Evolutionary conservation across 768 basidiomycete genomes (phyloP), one percentile per base, ranked within the genome.

Genomic region (Leccinum disarticulatum): DNA sequence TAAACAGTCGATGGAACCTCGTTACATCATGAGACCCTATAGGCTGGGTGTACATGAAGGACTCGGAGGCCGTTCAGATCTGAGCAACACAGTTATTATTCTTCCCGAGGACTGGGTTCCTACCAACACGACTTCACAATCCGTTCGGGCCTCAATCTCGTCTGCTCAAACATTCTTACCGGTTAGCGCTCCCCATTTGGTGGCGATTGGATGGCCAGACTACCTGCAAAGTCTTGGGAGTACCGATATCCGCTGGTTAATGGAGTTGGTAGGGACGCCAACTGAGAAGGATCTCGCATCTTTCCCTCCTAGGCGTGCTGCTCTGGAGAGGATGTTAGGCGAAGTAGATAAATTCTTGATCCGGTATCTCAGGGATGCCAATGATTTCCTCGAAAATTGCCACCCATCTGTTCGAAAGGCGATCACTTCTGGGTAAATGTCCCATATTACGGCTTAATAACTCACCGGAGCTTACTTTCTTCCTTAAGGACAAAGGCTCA

Each of bases 71-170:
- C 22, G 48, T 4, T 50, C 55, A 2, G 27, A 50, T 6, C 55
- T 56, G 7, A 33, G 22, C 19, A 8, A 56, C 35, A 7, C 14
- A 35, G 35, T 35, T 14, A 35, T 35, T 11, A 13, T 56, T 1
- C 55, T 56, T 35, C 55, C 55, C 7, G 46, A 56, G 22, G 31
- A 22, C 6, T 56, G 55, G 55, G 25, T 33, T 15, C 55, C 55
- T 25, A 15, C 15, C n/a, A 15, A 10, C 17, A 7, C 17, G 7
- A 47, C n/a, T 22, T 22, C 46, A 6, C 46, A 47, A n/a, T 47
- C 11, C 19, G 9, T 7, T 19, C 46, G 19, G 15, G 46, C 46
- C n/a, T 47, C n/a, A 19, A 17, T n/a, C 10, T 19, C 19, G 10
- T 5, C 46, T 4, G 9, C 46, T 10, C 19, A 2, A 47, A n/a